Base-by-base conservation (phyloP, 2,329 filamentous ascomycete species). In the Colletotrichum orchidophilum region DNA sequence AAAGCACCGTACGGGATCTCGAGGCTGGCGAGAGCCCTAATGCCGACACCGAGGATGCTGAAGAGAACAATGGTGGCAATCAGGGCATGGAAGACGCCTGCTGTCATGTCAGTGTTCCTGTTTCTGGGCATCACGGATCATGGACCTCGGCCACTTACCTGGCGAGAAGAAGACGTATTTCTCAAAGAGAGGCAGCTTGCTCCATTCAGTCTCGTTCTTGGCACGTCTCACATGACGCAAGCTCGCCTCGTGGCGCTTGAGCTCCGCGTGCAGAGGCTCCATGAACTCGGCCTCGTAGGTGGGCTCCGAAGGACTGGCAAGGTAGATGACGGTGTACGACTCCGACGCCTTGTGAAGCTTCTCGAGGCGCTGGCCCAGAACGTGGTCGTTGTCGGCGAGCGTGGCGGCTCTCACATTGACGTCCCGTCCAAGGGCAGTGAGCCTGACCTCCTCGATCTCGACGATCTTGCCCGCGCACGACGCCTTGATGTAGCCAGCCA, bases 141-240 rank as follows among this genome's bases (percentile, higher is more conserved):
- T 11, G 21, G 15, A 9, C 12, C 49, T 27, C 2, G 8, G 15
- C 31, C 24, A 84, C 87, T 76, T 83, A 96, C 94, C 94, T 77
- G 95, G 94, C 12, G 92, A 96, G 75, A 99, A 93, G 84, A 95
- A 98, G 80, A 97, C 93, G 81, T 99, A 99, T 81, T 93, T 95
- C 82, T 97, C 93, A 77, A 99, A 98, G 53, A 97, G 82, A 4
- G 90, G 86, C 33, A 86, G 80, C 42, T 81, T 85, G 68, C 86
- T 77, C 63, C 77, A 76, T 7, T 77, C 80, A 7, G 80, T 83
- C 63, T 73, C 77, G 70, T 88, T 85, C 18, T 79, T 77, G 21
- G 82, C 81, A 66, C 80, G 83, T 74, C 73, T 74, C 26, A 73
- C 59, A n/a, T 73, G 64, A n/a, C 53, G 33, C n/a, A 73, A 68